Conservation (phyloP, 2,329 filamentous ascomycete genomes). For the Colletotrichum filicis region DNA sequence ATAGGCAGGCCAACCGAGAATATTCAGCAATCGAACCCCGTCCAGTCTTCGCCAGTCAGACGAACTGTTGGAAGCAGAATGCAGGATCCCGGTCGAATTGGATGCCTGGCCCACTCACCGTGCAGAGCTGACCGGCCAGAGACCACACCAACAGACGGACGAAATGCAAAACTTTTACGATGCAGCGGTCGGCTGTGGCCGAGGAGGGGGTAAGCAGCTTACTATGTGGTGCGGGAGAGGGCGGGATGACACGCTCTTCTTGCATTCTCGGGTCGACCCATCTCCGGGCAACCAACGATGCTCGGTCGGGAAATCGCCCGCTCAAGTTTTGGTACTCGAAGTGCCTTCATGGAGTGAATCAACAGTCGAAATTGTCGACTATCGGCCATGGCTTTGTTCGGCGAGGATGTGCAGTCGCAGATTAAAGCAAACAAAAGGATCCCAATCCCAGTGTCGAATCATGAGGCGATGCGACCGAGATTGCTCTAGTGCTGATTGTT, state of each 20-base stretch:
- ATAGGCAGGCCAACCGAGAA: conserved; percentile 7
- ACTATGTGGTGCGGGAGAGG: not conserved
- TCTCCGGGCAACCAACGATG: not conserved
- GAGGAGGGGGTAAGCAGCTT: not conserved
- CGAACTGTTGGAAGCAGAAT: not conserved
- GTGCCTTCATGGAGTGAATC: not conserved
- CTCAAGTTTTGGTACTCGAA: not conserved
- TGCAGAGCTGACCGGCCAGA: not conserved
- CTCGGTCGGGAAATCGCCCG: not conserved
- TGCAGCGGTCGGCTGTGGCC: conserved; percentile 7
- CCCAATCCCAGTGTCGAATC: not conserved
- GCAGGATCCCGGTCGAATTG: not conserved
- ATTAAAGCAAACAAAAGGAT: not conserved
- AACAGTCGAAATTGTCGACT: not conserved
- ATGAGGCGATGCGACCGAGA: not conserved
- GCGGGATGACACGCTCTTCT: conserved; percentile 13
- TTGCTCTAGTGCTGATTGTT: conserved; percentile 12
- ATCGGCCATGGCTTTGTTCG: not conserved
- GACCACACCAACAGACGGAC: not conserved
- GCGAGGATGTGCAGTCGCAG: not conserved
- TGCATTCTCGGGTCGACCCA: not conserved
- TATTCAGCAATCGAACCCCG: not conserved
- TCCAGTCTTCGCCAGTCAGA: not conserved
- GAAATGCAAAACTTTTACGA: not conserved
- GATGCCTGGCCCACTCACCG: not conserved